A percentile compares a stretch with the other conserved stretches of the same genome.
phyloP scores from a whole-genome alignment of 2,329 filamentous ascomycete species.

The Sclerotinia subarctica region DNA sequence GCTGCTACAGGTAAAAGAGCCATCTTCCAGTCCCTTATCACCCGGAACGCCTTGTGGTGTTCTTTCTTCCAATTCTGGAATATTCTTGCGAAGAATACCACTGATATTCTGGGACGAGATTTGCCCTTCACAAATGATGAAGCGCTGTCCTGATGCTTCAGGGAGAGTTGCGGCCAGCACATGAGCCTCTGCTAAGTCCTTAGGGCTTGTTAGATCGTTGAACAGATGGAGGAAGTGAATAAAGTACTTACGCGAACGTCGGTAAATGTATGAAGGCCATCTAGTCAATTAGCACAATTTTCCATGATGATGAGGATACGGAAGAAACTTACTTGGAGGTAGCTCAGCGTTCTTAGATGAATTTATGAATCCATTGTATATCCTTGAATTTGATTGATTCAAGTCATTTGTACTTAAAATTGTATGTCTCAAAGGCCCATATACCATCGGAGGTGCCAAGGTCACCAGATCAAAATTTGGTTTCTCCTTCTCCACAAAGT shows the following conservation, averaged over 20 bases:
- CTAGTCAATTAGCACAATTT: neutral
- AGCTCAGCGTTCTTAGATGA: conserved; percentile 51
- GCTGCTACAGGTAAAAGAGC: conserved; percentile 25
- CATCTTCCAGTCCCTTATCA: conserved; percentile 19
- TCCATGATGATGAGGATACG: neutral
- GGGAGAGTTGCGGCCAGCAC: conserved; percentile 54
- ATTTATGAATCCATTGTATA: conserved; percentile 51
- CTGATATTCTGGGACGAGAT: conserved; percentile 59
- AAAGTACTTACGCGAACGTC: conserved; percentile 34
- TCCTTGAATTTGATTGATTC: conserved; percentile 66
- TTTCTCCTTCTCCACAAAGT: conserved; percentile 50
- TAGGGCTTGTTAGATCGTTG: conserved; percentile 37
- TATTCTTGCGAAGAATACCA: conserved; percentile 51
- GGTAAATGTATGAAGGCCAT: conserved; percentile 51
- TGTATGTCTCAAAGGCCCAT: conserved; percentile 60
- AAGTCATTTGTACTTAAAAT: conserved; percentile 57
- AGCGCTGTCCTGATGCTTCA: conserved; percentile 57
- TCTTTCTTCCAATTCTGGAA: conserved; percentile 48
- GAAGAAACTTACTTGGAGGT: conserved; percentile 34
- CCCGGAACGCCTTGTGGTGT: conserved; percentile 45
- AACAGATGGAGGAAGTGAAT: neutral
- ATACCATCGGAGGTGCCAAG: conserved; percentile 59
- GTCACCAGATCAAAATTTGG: conserved; percentile 58
- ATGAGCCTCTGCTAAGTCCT: conserved; percentile 59
- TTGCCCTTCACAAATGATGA: conserved; percentile 57